phyloP scores from a whole-genome alignment of 768 basidiomycete species.

The Chalciporus sphaerocephalus region DNA sequence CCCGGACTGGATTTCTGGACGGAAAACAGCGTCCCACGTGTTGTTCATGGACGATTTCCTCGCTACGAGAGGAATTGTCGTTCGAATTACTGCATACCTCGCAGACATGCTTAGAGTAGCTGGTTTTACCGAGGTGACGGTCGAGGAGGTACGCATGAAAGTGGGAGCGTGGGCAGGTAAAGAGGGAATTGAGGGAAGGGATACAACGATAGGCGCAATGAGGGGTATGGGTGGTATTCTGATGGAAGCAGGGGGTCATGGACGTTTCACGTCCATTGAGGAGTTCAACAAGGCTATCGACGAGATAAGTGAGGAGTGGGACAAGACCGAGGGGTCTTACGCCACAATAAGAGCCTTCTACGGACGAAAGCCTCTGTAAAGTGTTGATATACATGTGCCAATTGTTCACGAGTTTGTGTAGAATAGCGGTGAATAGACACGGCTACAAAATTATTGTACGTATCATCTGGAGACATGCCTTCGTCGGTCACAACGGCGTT shows the following conservation, averaged over 20 bases:
- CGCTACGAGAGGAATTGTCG: conserved; percentile 4
- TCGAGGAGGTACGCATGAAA: conserved; percentile 15
- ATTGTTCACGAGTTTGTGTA: no score
- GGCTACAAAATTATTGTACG: no score
- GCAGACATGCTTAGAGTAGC: conserved; percentile 17
- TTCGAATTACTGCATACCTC: conserved; percentile 10
- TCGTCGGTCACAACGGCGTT: no score
- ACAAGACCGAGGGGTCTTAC: conserved; percentile 14
- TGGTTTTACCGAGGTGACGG: conserved; percentile 17
- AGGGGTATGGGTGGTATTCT: conserved; percentile 21
- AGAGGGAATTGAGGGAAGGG: conserved; percentile 17
- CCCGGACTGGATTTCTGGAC: conserved; percentile 13
- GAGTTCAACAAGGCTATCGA: conserved; percentile 19
- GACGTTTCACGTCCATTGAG: conserved; percentile 13
- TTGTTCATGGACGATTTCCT: conserved; percentile 14
- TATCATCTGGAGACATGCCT: no score
- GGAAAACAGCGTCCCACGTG: conserved; percentile 7
- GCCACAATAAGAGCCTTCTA: conserved; percentile 1
- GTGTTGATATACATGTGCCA: background rate
- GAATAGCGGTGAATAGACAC: no score
- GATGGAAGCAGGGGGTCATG: conserved; percentile 14
- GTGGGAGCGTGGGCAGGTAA: conserved; percentile 25
- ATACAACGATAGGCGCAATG: conserved; percentile 17
- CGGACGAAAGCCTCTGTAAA: conserved; percentile 15
- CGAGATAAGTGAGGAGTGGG: conserved; percentile 26